These are phyloP conservation scores for Sisymbrium altissimum DNA, from an alignment of 345 rosid genomes.

Conservation along the genomic window DNA sequence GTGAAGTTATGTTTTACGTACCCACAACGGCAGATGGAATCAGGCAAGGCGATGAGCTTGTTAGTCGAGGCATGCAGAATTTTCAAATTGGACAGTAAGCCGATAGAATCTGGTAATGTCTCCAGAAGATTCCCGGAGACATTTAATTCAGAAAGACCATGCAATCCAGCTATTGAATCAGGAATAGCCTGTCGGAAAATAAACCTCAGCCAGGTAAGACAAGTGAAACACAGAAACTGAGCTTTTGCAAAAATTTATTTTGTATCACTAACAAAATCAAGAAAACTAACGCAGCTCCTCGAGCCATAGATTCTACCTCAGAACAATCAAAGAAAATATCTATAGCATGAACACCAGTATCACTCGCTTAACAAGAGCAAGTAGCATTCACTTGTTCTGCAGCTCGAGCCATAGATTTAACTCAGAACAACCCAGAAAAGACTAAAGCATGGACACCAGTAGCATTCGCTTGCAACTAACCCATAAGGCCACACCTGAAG, in stretches of 20 bases:
- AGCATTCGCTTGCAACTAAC: conserved; percentile 5
- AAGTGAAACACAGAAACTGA: not conserved
- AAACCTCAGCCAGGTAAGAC: conserved; percentile 8
- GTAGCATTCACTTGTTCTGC: not conserved
- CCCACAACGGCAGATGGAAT: conserved; percentile 85
- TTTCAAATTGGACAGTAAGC: conserved; percentile 67
- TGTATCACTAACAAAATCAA: not conserved
- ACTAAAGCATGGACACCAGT: not conserved
- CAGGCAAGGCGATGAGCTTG: conserved; percentile 70
- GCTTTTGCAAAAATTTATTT: too few relatives aligned
- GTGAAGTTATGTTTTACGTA: conserved; percentile 19
- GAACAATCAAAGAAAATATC: conserved; percentile 13
- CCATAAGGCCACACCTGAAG: not conserved
- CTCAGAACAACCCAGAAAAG: conserved; percentile 19
- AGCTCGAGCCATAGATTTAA: not conserved
- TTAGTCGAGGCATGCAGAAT: conserved; percentile 63
- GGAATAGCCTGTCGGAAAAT: conserved; percentile 63
- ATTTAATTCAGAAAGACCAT: conserved; percentile 67
- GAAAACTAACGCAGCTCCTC: not conserved
- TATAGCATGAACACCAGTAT: not conserved
- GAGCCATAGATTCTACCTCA: not conserved
- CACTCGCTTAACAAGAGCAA: not conserved
- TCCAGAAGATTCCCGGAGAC: conserved; percentile 72
- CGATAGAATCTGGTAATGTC: conserved; percentile 84
- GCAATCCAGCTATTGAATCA: conserved; percentile 85